Base-by-base conservation (phyloP, 139 green algal genomes). In the Axilococcus clingmanii region DNA sequence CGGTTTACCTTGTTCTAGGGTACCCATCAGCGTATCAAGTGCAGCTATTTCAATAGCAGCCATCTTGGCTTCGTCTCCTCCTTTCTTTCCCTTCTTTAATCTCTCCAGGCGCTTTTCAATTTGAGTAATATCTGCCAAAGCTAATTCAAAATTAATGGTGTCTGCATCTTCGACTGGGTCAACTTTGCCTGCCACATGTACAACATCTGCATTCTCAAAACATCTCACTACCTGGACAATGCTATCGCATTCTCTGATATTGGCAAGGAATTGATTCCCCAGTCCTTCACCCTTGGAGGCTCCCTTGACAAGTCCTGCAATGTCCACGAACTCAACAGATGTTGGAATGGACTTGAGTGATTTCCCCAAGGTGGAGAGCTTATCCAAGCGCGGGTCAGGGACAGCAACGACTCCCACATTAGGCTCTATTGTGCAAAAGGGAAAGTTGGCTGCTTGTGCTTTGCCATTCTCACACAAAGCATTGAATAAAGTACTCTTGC, bases 401-500 rank as follows among this genome's bases (percentile, higher is more conserved):
- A 82, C 77, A 11, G 69, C 67, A 4, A 93, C 80, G 0, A 86
- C 47, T 37, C 82, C 84, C 32, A 89, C 69, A 43, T 93, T 93
- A 19, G 82, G 80, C 56, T 95, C 92, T 48, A 99, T 99, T 35
- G 92, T 99, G 76, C 91, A 97, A 54, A 99, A 99, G 36, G 92
- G 92, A 65, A 93, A 99, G 70, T 99, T 97, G 29, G 85, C 91
- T 14, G 91, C 86, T 52, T 88, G 59, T 4, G 88, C 86, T 55
- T 94, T 92, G 27, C 76, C 83, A 54, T 91, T 92, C 62, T 95
- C 79, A 8, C 86, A 85, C 7, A 99, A 74, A 11, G 92, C 91
- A 65, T 99, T 99, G 80, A 99, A 99, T 38, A 99, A 69, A 0
- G 91, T 99, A 2, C 82, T 16, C 80, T 97, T 99, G 53, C 92